Base-by-base conservation (phyloP, 441 rosid species). In the Pelargonium australe region DNA sequence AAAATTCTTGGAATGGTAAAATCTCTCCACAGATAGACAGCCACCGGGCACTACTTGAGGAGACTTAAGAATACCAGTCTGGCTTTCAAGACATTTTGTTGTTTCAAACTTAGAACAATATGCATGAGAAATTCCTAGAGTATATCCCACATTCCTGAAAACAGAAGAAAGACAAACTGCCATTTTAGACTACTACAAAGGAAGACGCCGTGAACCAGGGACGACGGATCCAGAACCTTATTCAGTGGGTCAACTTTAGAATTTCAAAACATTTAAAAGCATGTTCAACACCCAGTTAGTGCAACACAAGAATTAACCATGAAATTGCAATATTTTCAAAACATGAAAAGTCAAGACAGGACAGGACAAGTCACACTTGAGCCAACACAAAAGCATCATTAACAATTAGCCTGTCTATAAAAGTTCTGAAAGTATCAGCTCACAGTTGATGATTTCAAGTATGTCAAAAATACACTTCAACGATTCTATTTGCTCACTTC, bases 121-220 rank as follows among this genome's bases (percentile, higher is more conserved):
- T 37, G 70, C 73, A 71, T 70, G 80, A 49, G 81, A 66, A 70
- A 74, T 74, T 76, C 79, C 85, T 9, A 75, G 16, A 31, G 77
- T 68, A 64, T 82, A 74, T 70, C 77, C 76, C 63, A 69, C 80
- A 31, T 82, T 75, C 85, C 97, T 92, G 85, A 9, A 70, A 79
- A 47, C 12, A 63, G 11, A 7, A 28, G 2, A 74, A 47, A 53
- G 14, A 51, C 10, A 70, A 5, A 64, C 63, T 23, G 41, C 19
- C 6, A 58, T 58, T 41, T 62, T 43, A 55, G 25, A 20, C 23
- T 20, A 40, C 14, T 40, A n/a, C 11, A 1, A 51, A 1, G 3
- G 57, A 13, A 51, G 57, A n/a, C 57, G 12, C 57, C 57, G n/a
- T 17, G 7, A 51, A 51, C 57, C 57, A 51, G 31, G 31, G 23